Evolutionary conservation across 495 filamentous ascomycete species (phyloP).

Genomic region (Penicillium tannophilum): DNA sequence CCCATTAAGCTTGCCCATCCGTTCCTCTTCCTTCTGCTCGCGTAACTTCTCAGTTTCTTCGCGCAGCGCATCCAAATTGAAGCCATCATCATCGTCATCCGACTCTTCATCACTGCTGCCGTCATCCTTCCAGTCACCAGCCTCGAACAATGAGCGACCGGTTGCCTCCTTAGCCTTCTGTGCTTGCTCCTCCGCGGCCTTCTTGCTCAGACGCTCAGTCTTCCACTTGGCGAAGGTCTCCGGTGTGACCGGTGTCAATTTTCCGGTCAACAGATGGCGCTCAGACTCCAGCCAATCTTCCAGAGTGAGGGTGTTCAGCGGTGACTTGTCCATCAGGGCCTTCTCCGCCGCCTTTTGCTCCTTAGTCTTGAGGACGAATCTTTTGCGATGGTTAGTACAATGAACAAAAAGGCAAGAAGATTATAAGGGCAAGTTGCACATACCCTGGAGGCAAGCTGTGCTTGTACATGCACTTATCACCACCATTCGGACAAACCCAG

Average conservation of each 20-base stretch:
- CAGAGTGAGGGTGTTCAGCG: constrained; percentile 88
- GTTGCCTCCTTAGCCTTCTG: constrained; percentile 91
- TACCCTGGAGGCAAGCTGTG: constrained; percentile 93
- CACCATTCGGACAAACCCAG: constrained; percentile 96
- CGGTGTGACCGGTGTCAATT: constrained; percentile 86
- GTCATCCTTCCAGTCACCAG: constrained; percentile 82
- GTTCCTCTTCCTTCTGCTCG: constrained; percentile 47
- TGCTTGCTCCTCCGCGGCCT: constrained; percentile 88
- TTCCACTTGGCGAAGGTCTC: constrained; percentile 97
- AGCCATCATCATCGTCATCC: constrained; percentile 58
- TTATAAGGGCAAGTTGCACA: constrained; percentile 28
- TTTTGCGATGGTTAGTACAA: constrained; percentile 30
- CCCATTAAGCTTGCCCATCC: constrained; percentile 40
- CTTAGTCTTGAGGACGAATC: constrained; percentile 96
- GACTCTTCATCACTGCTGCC: constrained; percentile 61
- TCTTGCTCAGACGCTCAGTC: constrained; percentile 90
- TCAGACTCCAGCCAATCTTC: constrained; percentile 97
- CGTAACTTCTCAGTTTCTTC: constrained; percentile 67
- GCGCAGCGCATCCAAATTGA: constrained; percentile 77
- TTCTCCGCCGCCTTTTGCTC: constrained; percentile 96
- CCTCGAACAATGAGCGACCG: constrained; percentile 91
- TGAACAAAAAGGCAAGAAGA: background rate
- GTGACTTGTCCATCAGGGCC: constrained; percentile 95
- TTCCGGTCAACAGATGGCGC: constrained; percentile 89
- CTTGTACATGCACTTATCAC: constrained; percentile 97